Evolutionary conservation across 2,329 filamentous ascomycete genomes (phyloP).

Genomic region (Neofusicoccum cordaticola): DNA sequence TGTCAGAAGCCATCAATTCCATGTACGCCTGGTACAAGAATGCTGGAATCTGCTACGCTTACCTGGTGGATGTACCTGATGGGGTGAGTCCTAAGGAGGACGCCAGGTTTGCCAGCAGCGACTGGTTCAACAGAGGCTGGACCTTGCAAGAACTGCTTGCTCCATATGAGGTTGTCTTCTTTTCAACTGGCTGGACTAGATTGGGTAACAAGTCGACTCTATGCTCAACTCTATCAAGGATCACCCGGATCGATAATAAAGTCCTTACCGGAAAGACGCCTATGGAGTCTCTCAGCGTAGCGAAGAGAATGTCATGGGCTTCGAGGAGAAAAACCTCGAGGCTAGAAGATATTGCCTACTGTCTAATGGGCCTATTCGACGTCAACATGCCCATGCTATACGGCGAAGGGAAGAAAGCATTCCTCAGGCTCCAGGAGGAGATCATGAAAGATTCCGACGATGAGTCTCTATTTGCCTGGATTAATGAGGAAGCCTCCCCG

Average conservation of each 20-base stretch:
- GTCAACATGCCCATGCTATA: constrained; percentile 18
- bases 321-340: background rate
- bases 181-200: background rate
- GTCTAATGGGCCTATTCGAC: constrained; percentile 16
- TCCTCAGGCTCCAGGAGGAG: constrained; percentile 17
- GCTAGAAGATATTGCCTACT: constrained; percentile 14
- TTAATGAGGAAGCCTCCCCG: background rate
- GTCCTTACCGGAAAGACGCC: background rate
- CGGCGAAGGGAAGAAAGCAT: constrained; percentile 18
- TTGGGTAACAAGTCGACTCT: background rate
- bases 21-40: constrained; percentile 24
- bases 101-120: background rate
- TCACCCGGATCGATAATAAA: background rate
- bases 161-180: constrained; percentile 4
- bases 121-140: constrained; percentile 18
- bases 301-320: constrained; percentile 16
- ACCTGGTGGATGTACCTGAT: constrained; percentile 20
- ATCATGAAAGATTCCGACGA: constrained; percentile 11
- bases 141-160: constrained; percentile 19
- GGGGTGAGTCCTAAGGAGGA: too few species aligned
- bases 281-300: background rate
- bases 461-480: constrained; percentile 16
- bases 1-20: constrained; percentile 22
- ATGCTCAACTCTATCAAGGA: background rate
- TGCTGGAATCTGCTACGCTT: constrained; percentile 19